A percentile compares a stretch with the other conserved stretches of the same genome.
These are phyloP conservation scores for Alloteropsis angusta DNA, from an alignment of 202 grass and related monocot genomes.

Conservation along the genomic window DNA sequence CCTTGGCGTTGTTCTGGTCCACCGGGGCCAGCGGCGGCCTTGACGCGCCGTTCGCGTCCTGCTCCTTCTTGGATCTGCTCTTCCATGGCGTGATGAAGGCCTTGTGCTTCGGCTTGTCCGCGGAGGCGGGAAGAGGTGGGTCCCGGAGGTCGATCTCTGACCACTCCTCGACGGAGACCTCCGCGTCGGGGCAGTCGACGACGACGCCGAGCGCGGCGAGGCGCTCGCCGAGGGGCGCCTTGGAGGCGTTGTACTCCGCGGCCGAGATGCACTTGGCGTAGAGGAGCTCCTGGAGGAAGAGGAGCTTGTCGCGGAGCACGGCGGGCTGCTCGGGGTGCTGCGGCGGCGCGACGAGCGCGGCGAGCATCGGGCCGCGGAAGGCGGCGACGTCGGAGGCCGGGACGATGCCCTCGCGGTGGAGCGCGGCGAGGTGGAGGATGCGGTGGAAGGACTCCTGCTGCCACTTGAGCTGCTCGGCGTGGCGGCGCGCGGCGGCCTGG, in stretches of 20 bases:
- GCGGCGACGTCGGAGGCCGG: conserved; percentile 57
- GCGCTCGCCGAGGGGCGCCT: conserved; percentile 61
- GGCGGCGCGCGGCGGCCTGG: conserved; percentile 51
- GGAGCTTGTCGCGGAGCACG: conserved; percentile 76
- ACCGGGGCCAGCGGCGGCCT: conserved; percentile 30
- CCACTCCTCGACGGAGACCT: conserved; percentile 65
- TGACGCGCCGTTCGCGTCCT: neutral
- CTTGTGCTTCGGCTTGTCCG: conserved; percentile 61
- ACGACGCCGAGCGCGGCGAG: conserved; percentile 68
- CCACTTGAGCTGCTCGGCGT: conserved; percentile 79
- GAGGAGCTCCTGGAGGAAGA: conserved; percentile 95
- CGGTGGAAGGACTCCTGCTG: conserved; percentile 95
- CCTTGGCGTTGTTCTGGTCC: conserved; percentile 30
- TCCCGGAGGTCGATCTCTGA: conserved; percentile 80
- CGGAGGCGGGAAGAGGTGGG: conserved; percentile 1
- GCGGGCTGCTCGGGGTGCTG: conserved; percentile 43
- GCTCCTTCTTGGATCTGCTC: conserved; percentile 58
- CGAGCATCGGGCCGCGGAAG: conserved; percentile 61
- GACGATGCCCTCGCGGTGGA: conserved; percentile 86
- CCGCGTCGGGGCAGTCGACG: conserved; percentile 60
- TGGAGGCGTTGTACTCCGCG: conserved; percentile 77
- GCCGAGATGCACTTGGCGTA: conserved; percentile 72
- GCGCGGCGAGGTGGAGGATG: conserved; percentile 73
- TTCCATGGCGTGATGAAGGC: conserved; percentile 58
- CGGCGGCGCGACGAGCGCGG: conserved; percentile 44